These are phyloP conservation scores for Yamadazyma pseudoaaseri DNA, from an alignment of 1,139 yeast species.

Conservation along the genomic window DNA sequence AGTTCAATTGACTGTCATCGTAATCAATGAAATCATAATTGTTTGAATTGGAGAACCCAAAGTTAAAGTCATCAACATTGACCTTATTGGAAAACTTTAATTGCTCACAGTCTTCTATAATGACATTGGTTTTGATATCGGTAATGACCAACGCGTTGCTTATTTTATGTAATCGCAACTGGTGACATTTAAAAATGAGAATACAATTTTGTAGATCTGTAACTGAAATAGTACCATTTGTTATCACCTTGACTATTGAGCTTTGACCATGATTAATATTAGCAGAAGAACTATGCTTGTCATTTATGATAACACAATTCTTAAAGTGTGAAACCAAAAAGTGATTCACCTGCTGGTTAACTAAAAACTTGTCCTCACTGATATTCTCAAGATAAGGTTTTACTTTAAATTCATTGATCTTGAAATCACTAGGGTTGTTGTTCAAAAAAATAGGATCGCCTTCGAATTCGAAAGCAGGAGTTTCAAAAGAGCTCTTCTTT, in stretches of 20 bases:
- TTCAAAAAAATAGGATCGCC: constrained; percentile 25
- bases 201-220: constrained; percentile 24
- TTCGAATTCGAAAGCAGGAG: constrained; percentile 21
- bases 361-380: constrained; percentile 4
- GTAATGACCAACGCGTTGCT: constrained; percentile 21
- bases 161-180: constrained; percentile 37
- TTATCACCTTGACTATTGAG: constrained; percentile 19
- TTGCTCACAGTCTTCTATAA: constrained; percentile 33
- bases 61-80: constrained; percentile 14
- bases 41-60: constrained; percentile 5
- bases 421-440: not conserved
- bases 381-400: constrained; percentile 6
- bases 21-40: constrained; percentile 4
- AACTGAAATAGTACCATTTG: constrained; percentile 34
- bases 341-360: constrained; percentile 14
- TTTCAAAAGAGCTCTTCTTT: constrained; percentile 16
- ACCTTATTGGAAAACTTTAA: constrained; percentile 8
- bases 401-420: constrained; percentile 3
- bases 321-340: constrained; percentile 15
- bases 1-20: not conserved
- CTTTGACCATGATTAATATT: constrained; percentile 21
- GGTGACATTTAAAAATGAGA: constrained; percentile 35
- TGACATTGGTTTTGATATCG: constrained; percentile 23
- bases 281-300: constrained; percentile 18
- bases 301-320: constrained; percentile 12